A percentile compares a stretch with the other conserved stretches of the same genome.
Conservation (phyloP, 73 alveolate genomes). For the Paramecium primaurelia region DNA sequence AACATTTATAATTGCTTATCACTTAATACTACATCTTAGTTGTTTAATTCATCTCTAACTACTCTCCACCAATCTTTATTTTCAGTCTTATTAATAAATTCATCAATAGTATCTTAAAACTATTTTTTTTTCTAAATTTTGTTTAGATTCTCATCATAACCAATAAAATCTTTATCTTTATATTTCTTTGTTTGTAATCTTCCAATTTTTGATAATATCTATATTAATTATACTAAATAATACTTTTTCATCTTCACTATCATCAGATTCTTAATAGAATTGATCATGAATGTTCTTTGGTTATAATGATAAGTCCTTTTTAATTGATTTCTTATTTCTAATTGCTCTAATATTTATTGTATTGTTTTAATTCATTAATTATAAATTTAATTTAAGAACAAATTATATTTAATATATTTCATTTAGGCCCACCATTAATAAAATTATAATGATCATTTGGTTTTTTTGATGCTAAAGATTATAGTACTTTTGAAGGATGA, state of each 20-base stretch:
- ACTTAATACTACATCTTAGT: constrained; percentile 85
- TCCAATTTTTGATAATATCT: constrained; percentile 38
- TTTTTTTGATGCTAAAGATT: background rate
- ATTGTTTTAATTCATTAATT: constrained; percentile 39
- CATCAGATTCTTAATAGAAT: constrained; percentile 38
- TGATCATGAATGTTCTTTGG: background rate
- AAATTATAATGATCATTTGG: background rate
- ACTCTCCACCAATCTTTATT: constrained; percentile 98
- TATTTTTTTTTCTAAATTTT: background rate
- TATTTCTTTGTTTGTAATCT: constrained; percentile 45
- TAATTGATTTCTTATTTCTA: constrained; percentile 30
- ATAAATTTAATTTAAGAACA: background rate
- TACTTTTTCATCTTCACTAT: constrained; percentile 48
- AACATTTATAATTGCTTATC: constrained; percentile 90
- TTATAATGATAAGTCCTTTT: background rate
- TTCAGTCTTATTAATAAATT: constrained; percentile 84
- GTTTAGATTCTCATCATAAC: constrained; percentile 41
- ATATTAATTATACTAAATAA: background rate
- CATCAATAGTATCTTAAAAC: constrained; percentile 70
- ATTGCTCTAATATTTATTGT: constrained; percentile 14
- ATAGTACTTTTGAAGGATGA: constrained; percentile 39
- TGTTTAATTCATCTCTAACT: constrained; percentile 90
- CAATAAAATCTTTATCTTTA: constrained; percentile 36
- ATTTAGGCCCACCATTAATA: constrained; percentile 51
- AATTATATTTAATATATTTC: background rate